Evolutionary conservation across 345 rosid species (phyloP).

Genomic region (Diplotaxis tenuifolia): DNA sequence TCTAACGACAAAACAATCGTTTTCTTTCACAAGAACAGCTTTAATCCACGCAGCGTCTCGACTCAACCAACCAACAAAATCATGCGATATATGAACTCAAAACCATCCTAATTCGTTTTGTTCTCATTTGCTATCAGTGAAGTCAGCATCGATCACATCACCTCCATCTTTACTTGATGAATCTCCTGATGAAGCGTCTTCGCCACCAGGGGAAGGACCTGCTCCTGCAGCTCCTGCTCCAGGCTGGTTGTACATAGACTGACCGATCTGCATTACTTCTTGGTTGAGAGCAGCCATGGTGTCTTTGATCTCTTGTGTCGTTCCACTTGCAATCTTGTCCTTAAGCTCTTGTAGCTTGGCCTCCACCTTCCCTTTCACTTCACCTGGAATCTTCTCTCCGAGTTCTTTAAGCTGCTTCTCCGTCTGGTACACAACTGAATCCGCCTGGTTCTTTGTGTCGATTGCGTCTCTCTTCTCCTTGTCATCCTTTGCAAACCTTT

Average conservation of each 20-base stretch:
- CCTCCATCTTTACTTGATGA: conserved; percentile 59
- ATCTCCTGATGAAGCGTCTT: conserved; percentile 45
- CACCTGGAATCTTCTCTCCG: conserved; percentile 85
- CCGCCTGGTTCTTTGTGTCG: conserved; percentile 98
- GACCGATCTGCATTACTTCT: conserved; percentile 98
- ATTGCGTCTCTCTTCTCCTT: conserved; percentile 93
- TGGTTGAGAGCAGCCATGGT: conserved; percentile 86
- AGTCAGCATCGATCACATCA: conserved; percentile 89
- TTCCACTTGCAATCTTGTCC: conserved; percentile 62
- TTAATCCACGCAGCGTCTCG: neutral
- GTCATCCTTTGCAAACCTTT: conserved; percentile 83
- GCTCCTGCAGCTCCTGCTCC: conserved; percentile 50
- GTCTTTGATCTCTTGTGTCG: conserved; percentile 77
- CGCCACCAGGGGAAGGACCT: conserved; percentile 62
- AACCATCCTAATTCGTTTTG: neutral
- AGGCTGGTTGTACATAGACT: conserved; percentile 85
- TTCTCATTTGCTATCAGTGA: conserved; percentile 79
- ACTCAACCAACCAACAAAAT: conserved; percentile 28
- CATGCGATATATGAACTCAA: neutral
- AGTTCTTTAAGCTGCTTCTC: conserved; percentile 92
- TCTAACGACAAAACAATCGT: neutral
- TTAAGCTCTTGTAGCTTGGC: conserved; percentile 75
- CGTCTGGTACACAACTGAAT: conserved; percentile 86
- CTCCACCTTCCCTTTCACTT: conserved; percentile 88
- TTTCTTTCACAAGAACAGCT: neutral